Evolutionary conservation across 257 asterid species (phyloP).

Genomic region (Solanum sitiens): DNA sequence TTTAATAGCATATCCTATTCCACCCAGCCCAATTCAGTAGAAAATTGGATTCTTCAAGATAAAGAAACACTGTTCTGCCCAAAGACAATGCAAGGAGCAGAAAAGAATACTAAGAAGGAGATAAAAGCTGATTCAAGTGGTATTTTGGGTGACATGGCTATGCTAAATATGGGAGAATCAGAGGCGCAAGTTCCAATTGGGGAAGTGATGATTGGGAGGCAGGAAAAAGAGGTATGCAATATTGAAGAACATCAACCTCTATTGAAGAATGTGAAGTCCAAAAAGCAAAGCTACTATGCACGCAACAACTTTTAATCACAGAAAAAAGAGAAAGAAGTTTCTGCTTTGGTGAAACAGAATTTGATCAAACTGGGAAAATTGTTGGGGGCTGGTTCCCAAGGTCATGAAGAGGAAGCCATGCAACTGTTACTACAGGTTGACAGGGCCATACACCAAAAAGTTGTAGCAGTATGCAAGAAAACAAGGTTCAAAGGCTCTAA

Average conservation of each 20-base stretch:
- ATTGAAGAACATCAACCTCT: neutral
- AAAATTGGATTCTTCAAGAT: neutral
- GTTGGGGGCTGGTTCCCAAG: no score
- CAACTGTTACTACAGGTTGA: neutral
- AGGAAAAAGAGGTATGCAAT: neutral
- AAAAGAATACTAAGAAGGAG: neutral
- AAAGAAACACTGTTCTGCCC: neutral
- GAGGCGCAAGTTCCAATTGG: neutral
- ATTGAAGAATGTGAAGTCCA: no score
- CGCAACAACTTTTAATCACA: neutral
- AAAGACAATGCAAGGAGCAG: neutral
- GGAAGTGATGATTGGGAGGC: neutral
- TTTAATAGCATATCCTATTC: neutral
- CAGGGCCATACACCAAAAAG: neutral
- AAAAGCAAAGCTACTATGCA: neutral
- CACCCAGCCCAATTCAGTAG: neutral
- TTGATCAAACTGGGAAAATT: no score
- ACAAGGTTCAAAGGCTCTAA: neutral
- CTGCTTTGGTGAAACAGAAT: neutral
- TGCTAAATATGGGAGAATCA: neutral
- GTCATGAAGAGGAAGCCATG: neutral
- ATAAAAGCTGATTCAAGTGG: neutral
- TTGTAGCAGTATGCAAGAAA: neutral
- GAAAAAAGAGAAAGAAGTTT: neutral
- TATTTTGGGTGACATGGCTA: neutral